phyloP scores from a whole-genome alignment of 805 yeast species.

The Hanseniaspora clermontiae region DNA sequence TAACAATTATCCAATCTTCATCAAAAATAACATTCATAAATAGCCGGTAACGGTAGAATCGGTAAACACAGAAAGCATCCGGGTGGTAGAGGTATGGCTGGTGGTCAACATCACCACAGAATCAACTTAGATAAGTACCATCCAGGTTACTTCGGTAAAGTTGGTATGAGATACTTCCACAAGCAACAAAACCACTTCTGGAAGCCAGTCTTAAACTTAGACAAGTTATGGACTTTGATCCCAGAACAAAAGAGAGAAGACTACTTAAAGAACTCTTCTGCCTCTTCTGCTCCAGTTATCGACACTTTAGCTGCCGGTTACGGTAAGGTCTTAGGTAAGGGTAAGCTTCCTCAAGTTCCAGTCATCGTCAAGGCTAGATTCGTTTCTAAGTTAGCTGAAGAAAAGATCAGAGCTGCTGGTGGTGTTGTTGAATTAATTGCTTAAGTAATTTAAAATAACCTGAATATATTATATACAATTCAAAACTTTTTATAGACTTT shows the following conservation, averaged over 20 bases:
- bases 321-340: slow-evolving; percentile 99
- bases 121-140: slow-evolving; percentile 99
- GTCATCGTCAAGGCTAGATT: slow-evolving; percentile 99
- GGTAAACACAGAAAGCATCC: slow-evolving; percentile 99
- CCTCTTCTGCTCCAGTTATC: slow-evolving; percentile 94
- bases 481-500: slow-evolving; percentile 13
- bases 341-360: slow-evolving; percentile 95
- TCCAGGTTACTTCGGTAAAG: slow-evolving; percentile 99
- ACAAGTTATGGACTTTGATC: slow-evolving; percentile 95
- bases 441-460: slow-evolving; percentile 34
- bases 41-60: slow-evolving; percentile 99
- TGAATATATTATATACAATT: slow-evolving; percentile 10
- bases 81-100: slow-evolving; percentile 99
- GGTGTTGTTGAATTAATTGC: slow-evolving; percentile 99
- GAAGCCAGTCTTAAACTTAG: slow-evolving; percentile 96
- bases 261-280: slow-evolving; percentile 70
- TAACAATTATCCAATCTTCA: slow-evolving; percentile 1
- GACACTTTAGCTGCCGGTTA: slow-evolving; percentile 98
- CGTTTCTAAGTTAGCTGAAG: slow-evolving; percentile 98
- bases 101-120: slow-evolving; percentile 99
- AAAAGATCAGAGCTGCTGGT: slow-evolving; percentile 99
- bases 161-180: slow-evolving; percentile 99
- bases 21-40: slow-evolving; percentile 15
- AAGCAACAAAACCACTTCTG: slow-evolving; percentile 87
- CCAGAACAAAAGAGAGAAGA: slow-evolving; percentile 89